Percentiles rank a stretch among this genome's conserved stretches.
phyloP scores from a whole-genome alignment of 2,329 filamentous ascomycete genomes.

The Aspergillus chevalieri region DNA sequence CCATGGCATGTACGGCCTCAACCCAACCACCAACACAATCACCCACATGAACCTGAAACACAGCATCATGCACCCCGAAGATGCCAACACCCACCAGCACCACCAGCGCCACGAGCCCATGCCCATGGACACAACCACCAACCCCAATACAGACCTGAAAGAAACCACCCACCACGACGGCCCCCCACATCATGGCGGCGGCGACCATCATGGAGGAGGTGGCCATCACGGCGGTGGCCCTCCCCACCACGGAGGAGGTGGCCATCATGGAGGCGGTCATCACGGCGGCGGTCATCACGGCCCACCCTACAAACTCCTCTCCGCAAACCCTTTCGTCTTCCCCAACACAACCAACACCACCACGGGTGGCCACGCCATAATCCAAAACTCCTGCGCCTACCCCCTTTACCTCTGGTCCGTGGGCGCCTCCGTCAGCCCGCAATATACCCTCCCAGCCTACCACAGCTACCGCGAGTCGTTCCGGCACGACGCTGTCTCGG shows the following conservation, averaged over 20 bases:
- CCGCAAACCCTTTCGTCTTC: conserved; percentile 1
- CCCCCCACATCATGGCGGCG: too few relatives aligned
- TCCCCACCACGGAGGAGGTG: too few relatives aligned
- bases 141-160: too few relatives aligned
- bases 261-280: too few relatives aligned
- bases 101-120: background rate
- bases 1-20: background rate
- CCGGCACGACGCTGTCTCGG: conserved; percentile 26
- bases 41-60: background rate
- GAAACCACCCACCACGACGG: too few relatives aligned
- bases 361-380: conserved; percentile 26
- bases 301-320: too few relatives aligned
- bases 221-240: too few relatives aligned
- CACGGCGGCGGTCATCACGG: too few relatives aligned
- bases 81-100: too few relatives aligned
- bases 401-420: conserved; percentile 37
- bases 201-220: too few relatives aligned
- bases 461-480: conserved; percentile 30
- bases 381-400: conserved; percentile 28
- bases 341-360: conserved; percentile 2
- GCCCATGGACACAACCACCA: background rate
- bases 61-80: background rate
- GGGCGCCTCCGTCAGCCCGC: conserved; percentile 17
- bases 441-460: conserved; percentile 17
- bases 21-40: background rate